A percentile compares a stretch with the other conserved stretches of the same genome.
phyloP scores from a whole-genome alignment of 129 eudicot species.

The Artemisia tridentata region DNA sequence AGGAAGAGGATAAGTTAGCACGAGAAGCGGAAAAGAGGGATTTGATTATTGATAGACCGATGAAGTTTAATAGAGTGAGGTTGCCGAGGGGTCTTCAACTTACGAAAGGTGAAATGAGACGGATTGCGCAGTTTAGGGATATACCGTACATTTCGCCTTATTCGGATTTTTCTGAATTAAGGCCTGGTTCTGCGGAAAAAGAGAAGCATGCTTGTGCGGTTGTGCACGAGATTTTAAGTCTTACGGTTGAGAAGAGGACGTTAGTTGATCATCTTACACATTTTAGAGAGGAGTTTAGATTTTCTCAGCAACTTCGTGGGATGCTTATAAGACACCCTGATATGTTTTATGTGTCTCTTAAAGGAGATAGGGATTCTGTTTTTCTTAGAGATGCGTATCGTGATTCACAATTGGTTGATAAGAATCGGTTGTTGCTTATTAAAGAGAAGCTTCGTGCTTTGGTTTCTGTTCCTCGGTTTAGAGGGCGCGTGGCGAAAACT shows the following conservation, averaged over 20 bases:
- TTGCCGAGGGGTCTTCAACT: constrained; percentile 85
- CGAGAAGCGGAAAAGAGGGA: constrained; percentile 55
- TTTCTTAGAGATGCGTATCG: constrained; percentile 90
- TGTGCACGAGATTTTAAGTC: constrained; percentile 88
- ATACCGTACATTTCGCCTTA: constrained; percentile 93
- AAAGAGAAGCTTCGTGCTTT: constrained; percentile 93
- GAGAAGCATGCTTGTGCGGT: constrained; percentile 95
- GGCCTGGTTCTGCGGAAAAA: constrained; percentile 71
- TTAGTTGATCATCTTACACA: constrained; percentile 90
- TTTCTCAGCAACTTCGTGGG: constrained; percentile 89
- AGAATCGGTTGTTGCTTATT: constrained; percentile 62
- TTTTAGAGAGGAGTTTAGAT: constrained; percentile 92
- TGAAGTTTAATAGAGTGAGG: constrained; percentile 67
- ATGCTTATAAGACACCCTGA: constrained; percentile 99
- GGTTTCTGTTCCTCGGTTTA: constrained; percentile 65
- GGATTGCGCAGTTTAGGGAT: constrained; percentile 67
- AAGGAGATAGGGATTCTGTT: constrained; percentile 96
- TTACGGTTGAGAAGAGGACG: constrained; percentile 81
- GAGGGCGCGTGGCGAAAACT: constrained; percentile 37
- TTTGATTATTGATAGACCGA: constrained; percentile 83
- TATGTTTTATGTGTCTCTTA: constrained; percentile 89
- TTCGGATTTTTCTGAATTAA: constrained; percentile 72
- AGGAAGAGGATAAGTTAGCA: constrained; percentile 69
- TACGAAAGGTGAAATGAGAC: constrained; percentile 84
- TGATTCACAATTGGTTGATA: constrained; percentile 85